Evolutionary conservation across 2,329 filamentous ascomycete genomes (phyloP).

Genomic region (Drechslerella stenobrocha): DNA sequence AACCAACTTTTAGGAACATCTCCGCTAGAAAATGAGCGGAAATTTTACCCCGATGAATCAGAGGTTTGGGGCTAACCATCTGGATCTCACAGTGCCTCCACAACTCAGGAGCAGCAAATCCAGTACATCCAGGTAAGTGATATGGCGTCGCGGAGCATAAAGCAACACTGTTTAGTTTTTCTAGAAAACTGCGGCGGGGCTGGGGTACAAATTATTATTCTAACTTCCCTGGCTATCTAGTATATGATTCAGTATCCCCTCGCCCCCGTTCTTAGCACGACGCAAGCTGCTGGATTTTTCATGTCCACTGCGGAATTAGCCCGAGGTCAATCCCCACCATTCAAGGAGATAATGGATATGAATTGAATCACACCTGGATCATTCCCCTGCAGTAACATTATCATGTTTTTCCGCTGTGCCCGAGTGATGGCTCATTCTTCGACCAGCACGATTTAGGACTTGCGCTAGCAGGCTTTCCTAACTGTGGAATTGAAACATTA

Average conservation of each 20-base stretch:
- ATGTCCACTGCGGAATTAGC: slow-evolving; percentile 28
- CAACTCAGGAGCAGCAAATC: slow-evolving; percentile 43
- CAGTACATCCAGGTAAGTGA: slow-evolving; percentile 37
- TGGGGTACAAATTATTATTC: too few species aligned
- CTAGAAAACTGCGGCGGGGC: too few species aligned
- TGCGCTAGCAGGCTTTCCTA: too few species aligned
- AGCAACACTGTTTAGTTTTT: too few species aligned
- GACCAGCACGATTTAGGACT: too few species aligned
- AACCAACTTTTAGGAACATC: too few species aligned
- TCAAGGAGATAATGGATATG: not conserved
- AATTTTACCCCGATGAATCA: too few species aligned
- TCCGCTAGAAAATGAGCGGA: not conserved
- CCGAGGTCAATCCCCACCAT: not conserved
- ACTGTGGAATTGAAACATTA: too few species aligned
- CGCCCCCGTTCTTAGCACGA: slow-evolving; percentile 38
- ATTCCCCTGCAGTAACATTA: too few species aligned
- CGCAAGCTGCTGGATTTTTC: slow-evolving; percentile 30
- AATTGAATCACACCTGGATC: slow-evolving; percentile 2
- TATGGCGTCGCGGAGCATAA: not conserved
- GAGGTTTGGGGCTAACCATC: slow-evolving; percentile 4
- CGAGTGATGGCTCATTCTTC: too few species aligned
- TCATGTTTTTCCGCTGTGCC: too few species aligned
- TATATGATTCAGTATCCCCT: slow-evolving; percentile 48
- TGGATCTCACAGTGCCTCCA: slow-evolving; percentile 4
- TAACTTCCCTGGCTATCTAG: slow-evolving; percentile 1